Percentiles rank a stretch among this genome's conserved stretches.
These are phyloP conservation scores for Phytopythium boreale DNA, from an alignment of 352 stramenopile species.

Conservation along the genomic window DNA sequence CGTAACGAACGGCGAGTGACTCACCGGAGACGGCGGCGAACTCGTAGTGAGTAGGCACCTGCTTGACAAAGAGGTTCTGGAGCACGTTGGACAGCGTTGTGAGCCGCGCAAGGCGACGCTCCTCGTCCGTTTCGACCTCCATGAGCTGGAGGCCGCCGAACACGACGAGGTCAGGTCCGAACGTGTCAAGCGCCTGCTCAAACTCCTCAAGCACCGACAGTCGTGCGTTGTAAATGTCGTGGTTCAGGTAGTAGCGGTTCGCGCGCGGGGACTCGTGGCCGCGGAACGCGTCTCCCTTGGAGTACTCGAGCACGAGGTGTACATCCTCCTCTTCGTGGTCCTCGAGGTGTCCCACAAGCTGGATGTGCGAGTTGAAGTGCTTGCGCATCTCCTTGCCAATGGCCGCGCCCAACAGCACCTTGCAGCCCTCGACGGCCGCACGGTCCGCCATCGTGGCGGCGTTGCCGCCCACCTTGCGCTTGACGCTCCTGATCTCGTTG, in stretches of 20 bases:
- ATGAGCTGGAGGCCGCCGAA: slow-evolving; percentile 82
- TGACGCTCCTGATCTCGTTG: slow-evolving; percentile 52
- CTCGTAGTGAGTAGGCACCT: slow-evolving; percentile 75
- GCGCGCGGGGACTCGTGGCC: slow-evolving; percentile 61
- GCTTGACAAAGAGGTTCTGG: slow-evolving; percentile 58
- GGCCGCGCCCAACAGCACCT: slow-evolving; percentile 67
- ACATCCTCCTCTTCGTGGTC: slow-evolving; percentile 69
- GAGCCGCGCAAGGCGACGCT: slow-evolving; percentile 44
- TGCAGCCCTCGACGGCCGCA: slow-evolving; percentile 59
- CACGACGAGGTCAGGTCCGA: slow-evolving; percentile 71
- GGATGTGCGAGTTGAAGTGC: slow-evolving; percentile 58
- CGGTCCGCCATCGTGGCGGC: slow-evolving; percentile 78
- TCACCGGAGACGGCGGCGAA: slow-evolving; percentile 74
- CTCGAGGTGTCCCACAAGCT: slow-evolving; percentile 62
- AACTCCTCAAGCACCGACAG: slow-evolving; percentile 82
- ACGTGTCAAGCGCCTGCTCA: slow-evolving; percentile 48
- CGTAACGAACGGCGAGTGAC: neutral
- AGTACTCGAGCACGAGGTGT: slow-evolving; percentile 79
- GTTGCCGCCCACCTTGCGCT: slow-evolving; percentile 72
- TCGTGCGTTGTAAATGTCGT: slow-evolving; percentile 81
- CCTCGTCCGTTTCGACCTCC: slow-evolving; percentile 74
- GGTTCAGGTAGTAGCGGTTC: slow-evolving; percentile 85
- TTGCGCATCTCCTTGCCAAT: slow-evolving; percentile 77
- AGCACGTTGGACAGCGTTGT: slow-evolving; percentile 66
- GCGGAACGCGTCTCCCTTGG: slow-evolving; percentile 58